Evolutionary conservation across 768 basidiomycete genomes (phyloP).

Genomic region (Tulasnella sp.): DNA sequence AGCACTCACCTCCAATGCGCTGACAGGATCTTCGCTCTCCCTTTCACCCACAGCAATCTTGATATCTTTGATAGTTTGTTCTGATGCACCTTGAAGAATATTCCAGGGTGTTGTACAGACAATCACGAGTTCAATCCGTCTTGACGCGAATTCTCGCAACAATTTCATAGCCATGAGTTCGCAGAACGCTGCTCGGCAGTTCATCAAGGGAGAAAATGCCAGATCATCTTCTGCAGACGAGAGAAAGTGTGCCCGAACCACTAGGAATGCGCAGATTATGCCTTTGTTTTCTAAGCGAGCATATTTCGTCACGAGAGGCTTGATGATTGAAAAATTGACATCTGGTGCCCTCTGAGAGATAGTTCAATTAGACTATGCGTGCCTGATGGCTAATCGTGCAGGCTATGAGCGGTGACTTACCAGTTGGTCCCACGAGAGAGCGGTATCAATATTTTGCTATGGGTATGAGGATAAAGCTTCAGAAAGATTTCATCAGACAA

Average conservation of each 20-base stretch:
- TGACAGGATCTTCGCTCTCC: constrained; percentile 54
- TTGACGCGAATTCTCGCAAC: constrained; percentile 55
- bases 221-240: constrained; percentile 54
- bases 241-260: constrained; percentile 67
- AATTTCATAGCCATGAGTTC: constrained; percentile 86
- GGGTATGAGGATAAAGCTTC: constrained; percentile 29
- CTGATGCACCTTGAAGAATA: constrained; percentile 64
- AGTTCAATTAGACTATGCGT: background rate
- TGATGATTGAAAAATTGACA: constrained; percentile 65
- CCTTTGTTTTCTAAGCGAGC: constrained; percentile 63
- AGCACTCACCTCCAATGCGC: constrained; percentile 66
- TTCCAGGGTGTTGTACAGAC: constrained; percentile 76
- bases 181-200: constrained; percentile 61
- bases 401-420: background rate
- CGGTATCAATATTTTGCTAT: constrained; percentile 37
- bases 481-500: background rate
- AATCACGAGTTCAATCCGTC: constrained; percentile 63
- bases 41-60: constrained; percentile 44
- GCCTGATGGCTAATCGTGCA: background rate
- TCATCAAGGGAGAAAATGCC: constrained; percentile 62
- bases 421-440: constrained; percentile 73
- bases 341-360: constrained; percentile 47
- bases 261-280: constrained; percentile 56
- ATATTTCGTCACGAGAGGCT: constrained; percentile 63
- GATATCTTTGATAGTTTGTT: constrained; percentile 53